Evolutionary conservation across 1,139 yeast species (phyloP), one percentile per base, ranked within the genome.

Genomic region (Lodderomyces elongisporus): DNA sequence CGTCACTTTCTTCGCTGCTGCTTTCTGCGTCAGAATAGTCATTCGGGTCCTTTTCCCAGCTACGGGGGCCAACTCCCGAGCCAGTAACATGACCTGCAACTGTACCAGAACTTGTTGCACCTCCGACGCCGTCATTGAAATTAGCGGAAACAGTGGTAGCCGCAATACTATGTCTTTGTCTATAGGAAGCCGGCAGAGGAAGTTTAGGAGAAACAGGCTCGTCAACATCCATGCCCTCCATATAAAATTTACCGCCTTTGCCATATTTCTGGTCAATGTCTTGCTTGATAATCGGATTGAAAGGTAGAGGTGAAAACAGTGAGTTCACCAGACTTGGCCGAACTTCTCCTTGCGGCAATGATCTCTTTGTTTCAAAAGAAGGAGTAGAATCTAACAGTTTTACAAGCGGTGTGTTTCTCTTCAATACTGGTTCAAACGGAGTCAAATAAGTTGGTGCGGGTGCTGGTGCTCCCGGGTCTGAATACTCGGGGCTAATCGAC

Each of bases 191-290:
- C n/a, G n/a, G n/a, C n/a, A n/a, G n/a, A n/a, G n/a, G n/a, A n/a
- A n/a, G n/a, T n/a, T n/a, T n/a, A n/a, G n/a, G n/a, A n/a, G n/a
- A n/a, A n/a, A n/a, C n/a, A n/a, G n/a, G n/a, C n/a, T n/a, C n/a
- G n/a, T n/a, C n/a, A n/a, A n/a, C n/a, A n/a, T n/a, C n/a, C n/a
- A n/a, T n/a, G n/a, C n/a, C n/a, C n/a, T n/a, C n/a, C n/a, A 79
- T 85, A 49, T 79, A 85, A 48, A 82, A 87, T 48, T 85, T 82
- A 3, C 96, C 96, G 5, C 96, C 96, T 46, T 74, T 74, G 5
- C 85, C 82, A 47, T 87, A 87, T 48, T 87, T 87, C 36, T 84
- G 78, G 52, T 87, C 95, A 17, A 87, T 79, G 40, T 76, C 78
- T 33, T 77, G 74, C 41, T 78, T 78, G 33, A 85, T 85, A 23